These are phyloP conservation scores for Escovopsis sp. DNA, from an alignment of 2,329 filamentous ascomycete genomes.

Conservation along the genomic window DNA sequence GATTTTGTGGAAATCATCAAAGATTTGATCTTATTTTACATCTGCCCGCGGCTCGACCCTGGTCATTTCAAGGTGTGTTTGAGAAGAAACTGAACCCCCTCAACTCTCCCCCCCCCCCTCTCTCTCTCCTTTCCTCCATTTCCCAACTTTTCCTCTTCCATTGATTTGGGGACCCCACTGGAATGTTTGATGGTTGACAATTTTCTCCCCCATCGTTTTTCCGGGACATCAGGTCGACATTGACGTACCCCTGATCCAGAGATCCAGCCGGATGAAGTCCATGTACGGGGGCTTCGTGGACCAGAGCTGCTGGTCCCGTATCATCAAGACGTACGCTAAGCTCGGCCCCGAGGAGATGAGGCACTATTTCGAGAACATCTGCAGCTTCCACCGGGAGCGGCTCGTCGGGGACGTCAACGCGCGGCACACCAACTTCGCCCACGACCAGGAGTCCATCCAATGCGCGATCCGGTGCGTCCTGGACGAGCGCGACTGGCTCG, in stretches of 20 bases:
- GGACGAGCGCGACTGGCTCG: conserved; percentile 22
- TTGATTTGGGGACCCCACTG: no score
- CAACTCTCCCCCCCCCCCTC: no score
- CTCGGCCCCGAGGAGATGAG: conserved; percentile 34
- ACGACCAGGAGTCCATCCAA: conserved; percentile 30
- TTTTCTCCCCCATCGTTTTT: no score
- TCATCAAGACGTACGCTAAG: conserved; percentile 32
- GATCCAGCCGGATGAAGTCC: conserved; percentile 15
- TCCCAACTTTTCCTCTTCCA: no score
- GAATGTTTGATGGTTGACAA: neutral
- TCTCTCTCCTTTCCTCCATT: no score
- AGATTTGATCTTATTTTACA: conserved; percentile 27
- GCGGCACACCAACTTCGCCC: conserved; percentile 26
- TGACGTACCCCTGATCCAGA: conserved; percentile 11
- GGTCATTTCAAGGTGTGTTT: conserved; percentile 20
- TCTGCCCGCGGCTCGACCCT: conserved; percentile 30
- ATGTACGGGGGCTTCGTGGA: conserved; percentile 20
- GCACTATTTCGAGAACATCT: conserved; percentile 30
- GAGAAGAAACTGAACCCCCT: conserved; percentile 2
- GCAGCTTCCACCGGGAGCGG: conserved; percentile 28
- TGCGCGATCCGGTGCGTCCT: conserved; percentile 22
- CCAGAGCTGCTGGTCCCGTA: conserved; percentile 21
- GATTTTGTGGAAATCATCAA: conserved; percentile 30
- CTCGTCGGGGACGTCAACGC: conserved; percentile 27
- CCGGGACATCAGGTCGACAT: conserved; percentile 7